These are phyloP conservation scores for Apiospora hydei DNA, from an alignment of 2,329 filamentous ascomycete species.

Conservation along the genomic window DNA sequence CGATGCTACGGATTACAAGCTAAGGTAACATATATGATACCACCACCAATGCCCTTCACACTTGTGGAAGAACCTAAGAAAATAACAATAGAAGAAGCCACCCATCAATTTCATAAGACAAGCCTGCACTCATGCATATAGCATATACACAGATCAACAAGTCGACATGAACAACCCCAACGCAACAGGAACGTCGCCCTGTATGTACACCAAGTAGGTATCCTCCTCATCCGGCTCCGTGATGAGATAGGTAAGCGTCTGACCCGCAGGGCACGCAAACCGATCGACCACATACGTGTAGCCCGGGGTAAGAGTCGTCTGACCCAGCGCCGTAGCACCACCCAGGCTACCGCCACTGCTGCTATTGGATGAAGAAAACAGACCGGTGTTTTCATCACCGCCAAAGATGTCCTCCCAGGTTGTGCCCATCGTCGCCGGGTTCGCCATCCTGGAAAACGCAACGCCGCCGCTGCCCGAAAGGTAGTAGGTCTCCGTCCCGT, in stretches of 20 bases:
- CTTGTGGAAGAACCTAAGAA: background rate
- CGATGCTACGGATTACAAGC: background rate
- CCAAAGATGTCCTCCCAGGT: conserved; percentile 60
- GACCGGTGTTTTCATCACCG: background rate
- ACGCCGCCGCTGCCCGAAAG: conserved; percentile 61
- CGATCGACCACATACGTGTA: conserved; percentile 59
- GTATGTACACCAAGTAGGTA: conserved; percentile 65
- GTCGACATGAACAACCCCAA: conserved; percentile 46
- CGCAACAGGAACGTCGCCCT: conserved; percentile 62
- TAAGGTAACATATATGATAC: background rate
- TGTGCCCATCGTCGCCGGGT: conserved; percentile 54
- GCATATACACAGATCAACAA: conserved; percentile 33
- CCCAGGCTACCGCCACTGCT: conserved; percentile 27
- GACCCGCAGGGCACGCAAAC: conserved; percentile 60
- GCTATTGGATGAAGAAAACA: background rate
- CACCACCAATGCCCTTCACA: background rate
- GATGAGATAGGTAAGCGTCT: conserved; percentile 59
- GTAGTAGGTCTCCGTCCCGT: conserved; percentile 47
- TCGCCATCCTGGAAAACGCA: conserved; percentile 55
- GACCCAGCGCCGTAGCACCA: conserved; percentile 47
- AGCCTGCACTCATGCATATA: background rate
- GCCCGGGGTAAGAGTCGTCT: conserved; percentile 55
- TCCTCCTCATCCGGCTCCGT: conserved; percentile 49
- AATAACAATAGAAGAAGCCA: background rate
- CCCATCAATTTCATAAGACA: background rate